These are phyloP conservation scores for Colletotrichum falcatum DNA, from an alignment of 2,329 filamentous ascomycete genomes.

Conservation along the genomic window DNA sequence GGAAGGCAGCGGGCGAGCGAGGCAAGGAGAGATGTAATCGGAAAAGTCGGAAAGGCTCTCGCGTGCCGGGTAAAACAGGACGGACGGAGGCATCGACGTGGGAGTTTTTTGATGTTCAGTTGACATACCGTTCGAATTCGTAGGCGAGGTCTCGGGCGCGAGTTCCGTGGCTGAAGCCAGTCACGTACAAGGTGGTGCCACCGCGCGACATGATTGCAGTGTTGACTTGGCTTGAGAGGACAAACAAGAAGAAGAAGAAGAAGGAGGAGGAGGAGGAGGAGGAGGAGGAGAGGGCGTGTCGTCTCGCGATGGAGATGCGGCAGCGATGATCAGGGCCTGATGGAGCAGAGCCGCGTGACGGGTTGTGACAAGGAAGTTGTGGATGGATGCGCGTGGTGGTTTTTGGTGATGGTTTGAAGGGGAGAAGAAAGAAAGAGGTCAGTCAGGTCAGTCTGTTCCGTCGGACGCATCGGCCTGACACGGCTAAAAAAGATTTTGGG, in stretches of 20 bases:
- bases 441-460: no score
- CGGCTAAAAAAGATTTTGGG: slow-evolving; percentile 40
- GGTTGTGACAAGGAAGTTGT: slow-evolving; percentile 10
- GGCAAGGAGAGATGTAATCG: slow-evolving; percentile 47
- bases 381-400: slow-evolving; percentile 32
- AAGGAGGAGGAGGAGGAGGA: no score
- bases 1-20: slow-evolving; percentile 48
- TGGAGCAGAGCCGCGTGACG: slow-evolving; percentile 30
- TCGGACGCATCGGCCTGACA: slow-evolving; percentile 31
- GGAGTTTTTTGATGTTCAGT: slow-evolving; percentile 53
- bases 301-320: slow-evolving; percentile 15
- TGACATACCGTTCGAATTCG: slow-evolving; percentile 99
- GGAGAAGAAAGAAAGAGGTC: slow-evolving; percentile 25
- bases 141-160: slow-evolving; percentile 99
- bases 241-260: slow-evolving; percentile 6
- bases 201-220: slow-evolving; percentile 82
- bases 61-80: slow-evolving; percentile 52
- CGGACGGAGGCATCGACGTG: slow-evolving; percentile 62
- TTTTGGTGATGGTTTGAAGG: slow-evolving; percentile 36
- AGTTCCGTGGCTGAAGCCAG: slow-evolving; percentile 98
- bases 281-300: background rate
- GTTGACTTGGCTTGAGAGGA: slow-evolving; percentile 30
- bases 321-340: slow-evolving; percentile 25
- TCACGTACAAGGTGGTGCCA: slow-evolving; percentile 96
- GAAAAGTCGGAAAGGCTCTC: slow-evolving; percentile 48